A percentile compares a stretch with the other conserved stretches of the same genome.
These are phyloP conservation scores for Petunia axillaris DNA, from an alignment of 257 asterid genomes.

Conservation along the genomic window DNA sequence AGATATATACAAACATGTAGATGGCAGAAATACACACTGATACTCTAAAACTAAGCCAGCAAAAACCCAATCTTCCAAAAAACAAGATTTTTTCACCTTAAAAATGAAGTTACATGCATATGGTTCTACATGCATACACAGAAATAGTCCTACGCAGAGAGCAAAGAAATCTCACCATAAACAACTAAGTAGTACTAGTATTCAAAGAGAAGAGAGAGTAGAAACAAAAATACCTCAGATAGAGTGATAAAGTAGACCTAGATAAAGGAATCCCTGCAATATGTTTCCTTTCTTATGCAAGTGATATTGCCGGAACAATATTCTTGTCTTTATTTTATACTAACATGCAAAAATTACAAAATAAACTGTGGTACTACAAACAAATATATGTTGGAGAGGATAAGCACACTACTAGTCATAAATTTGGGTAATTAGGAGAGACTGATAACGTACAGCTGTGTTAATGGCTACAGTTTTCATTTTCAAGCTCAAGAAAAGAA, in stretches of 20 bases:
- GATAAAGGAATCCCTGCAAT: not conserved
- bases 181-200: not conserved
- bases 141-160: not conserved
- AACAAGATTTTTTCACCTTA: not conserved
- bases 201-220: not conserved
- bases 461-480: too few relatives aligned
- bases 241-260: not conserved
- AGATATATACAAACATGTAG: too few relatives aligned
- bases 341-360: not conserved
- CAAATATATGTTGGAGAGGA: not conserved
- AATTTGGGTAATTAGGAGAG: not conserved
- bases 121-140: not conserved
- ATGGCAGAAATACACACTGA: too few relatives aligned
- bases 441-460: not conserved
- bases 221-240: not conserved
- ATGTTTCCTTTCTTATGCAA: not conserved
- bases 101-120: not conserved
- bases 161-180: not conserved
- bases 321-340: not conserved
- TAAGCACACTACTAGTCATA: not conserved
- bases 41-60: not conserved
- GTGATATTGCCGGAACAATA: not conserved
- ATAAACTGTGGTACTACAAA: not conserved
- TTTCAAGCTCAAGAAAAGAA: not conserved
- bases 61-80: not conserved